These are phyloP conservation scores for Floccularia luteovirens DNA, from an alignment of 768 basidiomycete genomes.

Conservation along the genomic window DNA sequence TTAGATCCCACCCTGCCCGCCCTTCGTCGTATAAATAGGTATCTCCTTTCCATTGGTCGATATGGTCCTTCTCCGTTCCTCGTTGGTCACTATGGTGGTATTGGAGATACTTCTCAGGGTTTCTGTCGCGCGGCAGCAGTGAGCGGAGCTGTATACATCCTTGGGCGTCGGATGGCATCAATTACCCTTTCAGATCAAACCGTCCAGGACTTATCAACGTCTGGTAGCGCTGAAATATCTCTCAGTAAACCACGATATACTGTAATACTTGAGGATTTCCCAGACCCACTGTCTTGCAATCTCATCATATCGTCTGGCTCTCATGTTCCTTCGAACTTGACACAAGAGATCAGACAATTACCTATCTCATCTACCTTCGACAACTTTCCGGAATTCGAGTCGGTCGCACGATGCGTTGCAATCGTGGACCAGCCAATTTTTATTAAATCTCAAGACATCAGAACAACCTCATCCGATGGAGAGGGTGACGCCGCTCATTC, in stretches of 20 bases:
- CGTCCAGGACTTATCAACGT: neutral
- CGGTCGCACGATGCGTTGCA: constrained; percentile 25
- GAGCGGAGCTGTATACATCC: constrained; percentile 63
- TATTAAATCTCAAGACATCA: constrained; percentile 11
- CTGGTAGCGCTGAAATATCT: neutral
- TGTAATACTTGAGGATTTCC: constrained; percentile 50
- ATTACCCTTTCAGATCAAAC: constrained; percentile 10
- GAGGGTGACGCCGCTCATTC: constrained; percentile 4
- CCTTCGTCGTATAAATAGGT: constrained; percentile 62
- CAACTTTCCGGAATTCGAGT: constrained; percentile 2
- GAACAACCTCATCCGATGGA: neutral
- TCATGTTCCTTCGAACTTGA: neutral
- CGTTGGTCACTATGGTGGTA: constrained; percentile 91
- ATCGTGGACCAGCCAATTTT: constrained; percentile 27
- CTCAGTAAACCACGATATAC: constrained; percentile 22
- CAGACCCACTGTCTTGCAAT: constrained; percentile 48
- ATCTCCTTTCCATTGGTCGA: constrained; percentile 72
- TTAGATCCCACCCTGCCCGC: constrained; percentile 63
- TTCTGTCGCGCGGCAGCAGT: constrained; percentile 88
- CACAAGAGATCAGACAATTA: neutral
- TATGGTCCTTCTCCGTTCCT: constrained; percentile 83
- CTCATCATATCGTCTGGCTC: constrained; percentile 36
- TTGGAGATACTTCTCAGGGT: constrained; percentile 89
- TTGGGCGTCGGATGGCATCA: constrained; percentile 41
- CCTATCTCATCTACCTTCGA: neutral